Base-by-base conservation (phyloP, 768 basidiomycete species). In the Kwoniella bestiolae region DNA sequence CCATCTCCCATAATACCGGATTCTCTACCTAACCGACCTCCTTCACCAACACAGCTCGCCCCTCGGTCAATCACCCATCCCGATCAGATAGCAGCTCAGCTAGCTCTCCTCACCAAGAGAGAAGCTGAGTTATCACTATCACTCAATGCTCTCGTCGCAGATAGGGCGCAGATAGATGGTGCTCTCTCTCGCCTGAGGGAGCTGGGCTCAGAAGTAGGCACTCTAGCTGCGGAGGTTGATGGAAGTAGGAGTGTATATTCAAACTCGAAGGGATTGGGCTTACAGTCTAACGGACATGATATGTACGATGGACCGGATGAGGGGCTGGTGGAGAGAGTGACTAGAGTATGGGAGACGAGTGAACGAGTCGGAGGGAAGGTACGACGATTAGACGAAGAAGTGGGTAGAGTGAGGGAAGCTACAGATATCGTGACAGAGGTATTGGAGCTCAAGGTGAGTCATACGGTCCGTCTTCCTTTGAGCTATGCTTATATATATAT, bases 341-440 rank as follows among this genome's bases (percentile, higher is more conserved):
- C 69, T 7, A 72, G 63, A 57, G 81, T 82, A 16, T 81, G 79
- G 74, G 76, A 77, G 65, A 82, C 80, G 5, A 77, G 76, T 49
- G 88, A 94, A 73, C 85, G 94, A 52, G 91, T 99, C 7, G 92
- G 94, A n/a, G 90, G 92, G 32, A 89, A 89, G 53, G 96, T 99
- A 25, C 85, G 90, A 29, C 85, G 87, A 5, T 85, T 99, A 47
- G 96, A 99, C 78, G 90, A 92, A 77, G 93, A 98, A 83, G 94
- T 98, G 88, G 85, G 88, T 18, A 85, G 92, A 60, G 91, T 99
- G 18, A 86, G 89, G 21, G 91, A 92, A 79, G 91, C 94, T 14
- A 87, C 87, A n/a, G 96, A 98, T 64, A 86, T 91, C 56, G 91
- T 98, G 9, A 89, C 87, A 4, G 91, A 93, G 77, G 92, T 97